Evolutionary conservation across 2,329 filamentous ascomycete genomes (phyloP).

Genomic region (Periconia sp.): DNA sequence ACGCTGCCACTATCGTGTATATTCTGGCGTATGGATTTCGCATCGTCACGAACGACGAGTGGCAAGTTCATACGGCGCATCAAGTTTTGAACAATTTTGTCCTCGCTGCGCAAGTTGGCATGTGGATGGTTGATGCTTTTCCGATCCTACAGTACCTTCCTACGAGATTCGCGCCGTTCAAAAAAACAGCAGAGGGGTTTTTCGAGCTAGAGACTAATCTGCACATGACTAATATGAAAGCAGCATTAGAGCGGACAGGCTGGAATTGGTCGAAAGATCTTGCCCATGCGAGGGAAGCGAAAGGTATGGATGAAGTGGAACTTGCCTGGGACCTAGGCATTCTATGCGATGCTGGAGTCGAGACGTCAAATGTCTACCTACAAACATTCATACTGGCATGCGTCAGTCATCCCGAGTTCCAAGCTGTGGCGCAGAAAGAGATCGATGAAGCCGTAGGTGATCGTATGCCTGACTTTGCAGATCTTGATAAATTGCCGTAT

Average conservation of each 20-base stretch:
- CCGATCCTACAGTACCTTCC: constrained; percentile 53
- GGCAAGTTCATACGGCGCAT: constrained; percentile 19
- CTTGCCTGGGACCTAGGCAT: constrained; percentile 25
- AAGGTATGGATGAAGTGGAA: constrained; percentile 16
- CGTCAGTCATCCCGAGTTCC: constrained; percentile 15
- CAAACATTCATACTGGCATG: constrained; percentile 24
- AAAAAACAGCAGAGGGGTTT: constrained; percentile 22
- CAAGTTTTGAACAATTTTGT: constrained; percentile 20
- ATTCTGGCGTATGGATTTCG: constrained; percentile 47
- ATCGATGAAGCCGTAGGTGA: constrained; percentile 27
- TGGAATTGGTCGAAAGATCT: constrained; percentile 34
- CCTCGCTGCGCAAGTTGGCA: constrained; percentile 35
- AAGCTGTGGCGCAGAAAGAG: constrained; percentile 20
- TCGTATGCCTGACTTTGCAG: constrained; percentile 26
- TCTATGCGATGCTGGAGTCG: constrained; percentile 25
- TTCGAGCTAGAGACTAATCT: constrained; percentile 18
- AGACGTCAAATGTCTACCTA: constrained; percentile 21
- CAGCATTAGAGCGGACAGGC: constrained; percentile 13
- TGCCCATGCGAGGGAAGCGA: constrained; percentile 14
- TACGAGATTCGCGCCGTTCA: constrained; percentile 37
- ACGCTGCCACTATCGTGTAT: constrained; percentile 48
- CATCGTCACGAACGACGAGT: constrained; percentile 28
- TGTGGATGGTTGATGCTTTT: constrained; percentile 51
- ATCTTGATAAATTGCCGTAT: constrained; percentile 32
- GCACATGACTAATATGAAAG: constrained; percentile 22